Base-by-base conservation (phyloP, 1,284 basidiomycete species). In the Cerioporus squamosus region DNA sequence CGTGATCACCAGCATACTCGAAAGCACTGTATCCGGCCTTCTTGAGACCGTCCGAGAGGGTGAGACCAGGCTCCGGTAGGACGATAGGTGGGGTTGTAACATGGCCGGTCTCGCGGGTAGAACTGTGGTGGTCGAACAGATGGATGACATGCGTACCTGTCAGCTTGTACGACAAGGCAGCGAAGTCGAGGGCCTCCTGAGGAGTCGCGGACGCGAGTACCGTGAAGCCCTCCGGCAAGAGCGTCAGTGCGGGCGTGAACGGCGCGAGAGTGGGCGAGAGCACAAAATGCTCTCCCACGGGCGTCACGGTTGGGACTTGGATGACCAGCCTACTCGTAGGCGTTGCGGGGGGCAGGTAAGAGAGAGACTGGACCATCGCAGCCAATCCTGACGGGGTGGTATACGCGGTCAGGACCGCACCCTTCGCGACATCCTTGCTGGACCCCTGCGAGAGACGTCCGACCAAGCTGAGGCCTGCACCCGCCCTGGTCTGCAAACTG, bases 401-500 rank as follows among this genome's bases (percentile, higher is more conserved):
- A 72, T 90, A 93, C 1, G 88, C 87, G 0, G 91, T 91, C 55
- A 93, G 75, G 47, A 90, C 74, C 26, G 85, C 78, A 33, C 83
- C 82, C 51, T 76, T 81, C 36, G 77, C 74, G 10, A 81, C 78
- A 62, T 88, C 87, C 64, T 81, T 81, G 71, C 88, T 91, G n/a
- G 89, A 84, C 22, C 88, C 85, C 64, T 93, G 86, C 9, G 88
- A 90, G 51, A 95, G 78, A 61, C 93, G 85, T 17, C 95, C 95
- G 40, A 93, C 86, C 60, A 97, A 79, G 68, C 85, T 86, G 55
- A 94, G 76, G 17, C 95, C 95, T 20, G 95, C 94, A 48, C 95
- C 95, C 17, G 89, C 82, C 57, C 95, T 82, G n/a, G 92, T 94
- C 77, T 97, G 94, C 54, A 95, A 78, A 54, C 83, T 76, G 59